A percentile compares a stretch with the other conserved stretches of the same genome.
phyloP scores from a whole-genome alignment of 75 land plant species.

The Picea glauca region DNA sequence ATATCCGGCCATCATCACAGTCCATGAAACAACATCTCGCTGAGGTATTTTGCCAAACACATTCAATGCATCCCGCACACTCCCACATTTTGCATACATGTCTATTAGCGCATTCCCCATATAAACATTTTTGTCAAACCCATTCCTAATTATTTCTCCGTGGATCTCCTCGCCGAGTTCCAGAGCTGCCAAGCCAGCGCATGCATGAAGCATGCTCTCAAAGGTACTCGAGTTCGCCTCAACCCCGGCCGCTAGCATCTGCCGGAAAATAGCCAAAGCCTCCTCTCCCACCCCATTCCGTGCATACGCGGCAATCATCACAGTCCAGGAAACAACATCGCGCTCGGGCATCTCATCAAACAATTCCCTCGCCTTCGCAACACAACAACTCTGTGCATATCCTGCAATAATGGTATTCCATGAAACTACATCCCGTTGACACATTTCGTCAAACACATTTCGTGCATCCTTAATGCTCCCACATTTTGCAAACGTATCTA shows the following conservation, averaged over 20 bases:
- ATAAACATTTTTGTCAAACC: not conserved
- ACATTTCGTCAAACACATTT: slow-evolving; percentile 14
- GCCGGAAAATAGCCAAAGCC: not conserved
- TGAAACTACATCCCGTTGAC: slow-evolving; percentile 6
- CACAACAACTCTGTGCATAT: not conserved
- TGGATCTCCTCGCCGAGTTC: slow-evolving; percentile 15
- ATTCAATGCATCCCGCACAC: not conserved
- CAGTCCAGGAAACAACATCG: slow-evolving; percentile 11
- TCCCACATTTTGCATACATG: slow-evolving; percentile 11
- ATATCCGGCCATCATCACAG: not conserved
- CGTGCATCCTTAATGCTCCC: not conserved
- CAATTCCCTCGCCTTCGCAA: not conserved
- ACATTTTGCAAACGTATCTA: slow-evolving; percentile 19
- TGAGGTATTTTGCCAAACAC: not conserved
- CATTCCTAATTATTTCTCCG: not conserved
- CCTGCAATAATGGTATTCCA: slow-evolving; percentile 28
- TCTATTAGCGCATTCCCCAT: slow-evolving; percentile 5
- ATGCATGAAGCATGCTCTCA: slow-evolving; percentile 6
- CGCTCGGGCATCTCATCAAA: slow-evolving; percentile 12
- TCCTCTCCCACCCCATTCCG: slow-evolving; percentile 2
- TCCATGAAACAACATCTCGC: not conserved
- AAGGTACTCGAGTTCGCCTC: slow-evolving; percentile 6
- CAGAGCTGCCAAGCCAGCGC: slow-evolving; percentile 5
- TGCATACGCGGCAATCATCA: slow-evolving; percentile 19
- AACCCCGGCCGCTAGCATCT: slow-evolving; percentile 17